Evolutionary conservation across 192 early-diverging fungal species (phyloP).

Genomic region (Backusella liffmaniae): DNA sequence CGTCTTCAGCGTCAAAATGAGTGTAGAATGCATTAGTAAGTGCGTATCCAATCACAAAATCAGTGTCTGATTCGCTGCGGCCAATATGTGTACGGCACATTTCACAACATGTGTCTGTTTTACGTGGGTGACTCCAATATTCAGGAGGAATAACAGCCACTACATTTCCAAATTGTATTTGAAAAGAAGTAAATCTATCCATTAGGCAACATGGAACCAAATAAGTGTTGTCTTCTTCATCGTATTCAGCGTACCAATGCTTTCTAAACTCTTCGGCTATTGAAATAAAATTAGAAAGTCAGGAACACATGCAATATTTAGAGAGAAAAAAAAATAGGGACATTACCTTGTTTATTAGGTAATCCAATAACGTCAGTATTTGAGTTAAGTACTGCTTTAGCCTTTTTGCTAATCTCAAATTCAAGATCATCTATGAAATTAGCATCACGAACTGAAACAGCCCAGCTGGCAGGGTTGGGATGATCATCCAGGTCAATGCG

Average conservation of each 20-base stretch:
- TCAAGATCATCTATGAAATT: constrained; percentile 20
- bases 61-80: constrained; percentile 20
- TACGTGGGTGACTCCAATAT: constrained; percentile 30
- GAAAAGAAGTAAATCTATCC: constrained; percentile 22
- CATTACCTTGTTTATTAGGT: constrained; percentile 28
- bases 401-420: constrained; percentile 11
- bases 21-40: constrained; percentile 36
- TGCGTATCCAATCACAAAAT: constrained; percentile 24
- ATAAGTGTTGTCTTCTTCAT: constrained; percentile 21
- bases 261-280: constrained; percentile 33
- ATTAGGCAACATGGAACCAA: constrained; percentile 30
- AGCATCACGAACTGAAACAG: constrained; percentile 24
- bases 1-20: constrained; percentile 25
- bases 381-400: constrained; percentile 34
- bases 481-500: constrained; percentile 7
- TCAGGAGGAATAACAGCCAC: constrained; percentile 24
- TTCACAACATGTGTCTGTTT: constrained; percentile 22
- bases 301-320: not conserved
- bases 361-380: constrained; percentile 29
- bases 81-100: constrained; percentile 23
- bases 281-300: not conserved
- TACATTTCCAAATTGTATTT: constrained; percentile 10
- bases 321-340: not conserved
- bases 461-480: constrained; percentile 19
- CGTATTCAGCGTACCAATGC: constrained; percentile 23